Percentiles rank a stretch among this genome's conserved stretches.
Evolutionary conservation across 2,329 filamentous ascomycete genomes (phyloP).

Genomic region (Talaromyces sp.): DNA sequence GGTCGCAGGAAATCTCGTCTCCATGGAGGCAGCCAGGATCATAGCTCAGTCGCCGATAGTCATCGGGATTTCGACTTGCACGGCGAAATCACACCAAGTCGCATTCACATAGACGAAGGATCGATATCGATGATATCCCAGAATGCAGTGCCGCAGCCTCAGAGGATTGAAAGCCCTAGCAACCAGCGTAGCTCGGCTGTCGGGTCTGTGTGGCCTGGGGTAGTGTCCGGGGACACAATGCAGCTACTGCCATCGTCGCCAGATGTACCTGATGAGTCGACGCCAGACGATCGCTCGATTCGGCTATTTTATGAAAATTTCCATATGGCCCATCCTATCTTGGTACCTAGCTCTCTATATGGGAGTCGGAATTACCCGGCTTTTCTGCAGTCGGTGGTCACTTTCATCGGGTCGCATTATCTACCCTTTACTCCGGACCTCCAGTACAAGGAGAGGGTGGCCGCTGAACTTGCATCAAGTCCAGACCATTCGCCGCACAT

Average conservation of each 20-base stretch:
- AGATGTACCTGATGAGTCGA: not conserved
- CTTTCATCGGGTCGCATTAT: constrained; percentile 48
- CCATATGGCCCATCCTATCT: constrained; percentile 49
- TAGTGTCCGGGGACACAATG: not conserved
- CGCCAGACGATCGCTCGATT: constrained; percentile 30
- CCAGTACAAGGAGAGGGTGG: constrained; percentile 22
- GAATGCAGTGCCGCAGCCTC: not conserved
- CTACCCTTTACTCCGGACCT: constrained; percentile 25
- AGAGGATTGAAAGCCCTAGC: not conserved
- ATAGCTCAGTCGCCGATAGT: not conserved
- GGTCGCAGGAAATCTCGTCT: constrained; percentile 37
- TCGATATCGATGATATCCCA: not conserved
- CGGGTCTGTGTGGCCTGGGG: not conserved
- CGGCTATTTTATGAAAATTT: constrained; percentile 51
- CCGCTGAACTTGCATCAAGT: constrained; percentile 20
- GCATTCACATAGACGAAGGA: not conserved
- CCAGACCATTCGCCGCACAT: constrained; percentile 25
- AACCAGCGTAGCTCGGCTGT: not conserved
- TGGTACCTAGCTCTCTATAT: constrained; percentile 42
- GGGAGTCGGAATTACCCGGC: constrained; percentile 36
- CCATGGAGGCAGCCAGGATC: constrained; percentile 11
- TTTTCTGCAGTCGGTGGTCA: constrained; percentile 46
- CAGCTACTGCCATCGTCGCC: not conserved
- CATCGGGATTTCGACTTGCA: not conserved
- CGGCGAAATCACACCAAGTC: not conserved